phyloP scores from a whole-genome alignment of 345 rosid genomes.

The Psidium friedrichsthalianum region DNA sequence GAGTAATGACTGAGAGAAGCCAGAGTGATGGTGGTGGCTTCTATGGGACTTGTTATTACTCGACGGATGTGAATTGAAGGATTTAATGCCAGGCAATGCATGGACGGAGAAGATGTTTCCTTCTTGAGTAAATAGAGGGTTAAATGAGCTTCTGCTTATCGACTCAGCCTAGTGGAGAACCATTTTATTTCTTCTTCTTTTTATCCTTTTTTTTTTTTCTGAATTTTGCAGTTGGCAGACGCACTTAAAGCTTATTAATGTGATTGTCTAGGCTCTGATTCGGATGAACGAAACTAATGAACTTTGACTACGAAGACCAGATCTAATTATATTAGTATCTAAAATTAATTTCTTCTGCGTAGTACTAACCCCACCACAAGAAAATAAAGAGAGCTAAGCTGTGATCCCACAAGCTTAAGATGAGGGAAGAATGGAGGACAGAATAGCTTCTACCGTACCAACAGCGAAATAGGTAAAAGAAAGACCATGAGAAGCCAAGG shows the following conservation, averaged over 20 bases:
- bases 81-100: background rate
- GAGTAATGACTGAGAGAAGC: background rate
- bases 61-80: background rate
- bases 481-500: background rate
- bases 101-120: background rate
- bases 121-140: background rate
- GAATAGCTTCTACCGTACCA: background rate
- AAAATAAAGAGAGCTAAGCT: background rate
- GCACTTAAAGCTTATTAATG: background rate
- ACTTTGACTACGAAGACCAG: too few species aligned
- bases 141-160: background rate
- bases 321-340: too few species aligned
- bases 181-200: background rate
- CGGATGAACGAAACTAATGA: too few species aligned
- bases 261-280: too few species aligned
- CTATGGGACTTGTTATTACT: background rate
- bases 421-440: background rate
- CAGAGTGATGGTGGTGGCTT: background rate
- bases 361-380: background rate
- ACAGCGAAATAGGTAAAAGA: background rate
- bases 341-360: too few species aligned
- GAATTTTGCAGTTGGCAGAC: slow-evolving; percentile 1
- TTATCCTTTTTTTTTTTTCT: too few species aligned
- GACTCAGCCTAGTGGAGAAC: background rate
- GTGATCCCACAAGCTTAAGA: background rate